Percentiles rank a stretch among this genome's conserved stretches.
phyloP scores from a whole-genome alignment of 495 filamentous ascomycete species.

The Polyplosphaeria fusca region DNA sequence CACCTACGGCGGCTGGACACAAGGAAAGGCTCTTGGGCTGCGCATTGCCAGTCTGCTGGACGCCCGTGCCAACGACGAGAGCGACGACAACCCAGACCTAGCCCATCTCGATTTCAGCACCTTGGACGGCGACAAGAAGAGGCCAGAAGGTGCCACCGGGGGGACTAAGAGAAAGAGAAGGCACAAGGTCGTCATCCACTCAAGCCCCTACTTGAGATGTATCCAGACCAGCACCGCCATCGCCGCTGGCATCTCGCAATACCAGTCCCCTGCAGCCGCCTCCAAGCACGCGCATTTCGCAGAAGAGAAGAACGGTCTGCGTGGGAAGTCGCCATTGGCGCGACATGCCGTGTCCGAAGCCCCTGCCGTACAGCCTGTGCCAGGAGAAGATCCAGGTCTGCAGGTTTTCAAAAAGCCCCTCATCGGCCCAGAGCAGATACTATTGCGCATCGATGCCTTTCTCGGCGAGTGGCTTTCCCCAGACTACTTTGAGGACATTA shows the following conservation, averaged over 20 bases:
- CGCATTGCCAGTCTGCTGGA: conserved; percentile 74
- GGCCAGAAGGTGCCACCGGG: neutral
- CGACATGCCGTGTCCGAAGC: conserved; percentile 7
- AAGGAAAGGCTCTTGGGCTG: conserved; percentile 71
- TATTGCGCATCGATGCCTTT: conserved; percentile 82
- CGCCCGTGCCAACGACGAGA: conserved; percentile 41
- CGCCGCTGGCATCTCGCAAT: conserved; percentile 78
- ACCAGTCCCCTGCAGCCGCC: conserved; percentile 35
- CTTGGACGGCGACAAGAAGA: neutral
- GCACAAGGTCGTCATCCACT: conserved; percentile 82
- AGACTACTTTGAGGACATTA: conserved; percentile 89
- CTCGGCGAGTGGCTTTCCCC: conserved; percentile 94
- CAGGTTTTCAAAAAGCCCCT: conserved; percentile 10
- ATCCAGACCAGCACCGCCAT: conserved; percentile 90
- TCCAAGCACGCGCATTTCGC: conserved; percentile 18
- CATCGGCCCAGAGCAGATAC: conserved; percentile 44
- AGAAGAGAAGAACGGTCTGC: neutral
- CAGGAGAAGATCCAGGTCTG: conserved; percentile 13
- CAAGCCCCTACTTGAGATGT: conserved; percentile 87
- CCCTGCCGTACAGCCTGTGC: conserved; percentile 16
- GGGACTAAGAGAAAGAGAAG: conserved; percentile 41
- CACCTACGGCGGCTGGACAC: conserved; percentile 90
- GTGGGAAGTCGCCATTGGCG: conserved; percentile 22
- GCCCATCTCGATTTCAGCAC: conserved; percentile 6
- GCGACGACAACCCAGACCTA: conserved; percentile 11